Conservation (phyloP, 805 yeast species). For the Wickerhamomyces pijperi region DNA sequence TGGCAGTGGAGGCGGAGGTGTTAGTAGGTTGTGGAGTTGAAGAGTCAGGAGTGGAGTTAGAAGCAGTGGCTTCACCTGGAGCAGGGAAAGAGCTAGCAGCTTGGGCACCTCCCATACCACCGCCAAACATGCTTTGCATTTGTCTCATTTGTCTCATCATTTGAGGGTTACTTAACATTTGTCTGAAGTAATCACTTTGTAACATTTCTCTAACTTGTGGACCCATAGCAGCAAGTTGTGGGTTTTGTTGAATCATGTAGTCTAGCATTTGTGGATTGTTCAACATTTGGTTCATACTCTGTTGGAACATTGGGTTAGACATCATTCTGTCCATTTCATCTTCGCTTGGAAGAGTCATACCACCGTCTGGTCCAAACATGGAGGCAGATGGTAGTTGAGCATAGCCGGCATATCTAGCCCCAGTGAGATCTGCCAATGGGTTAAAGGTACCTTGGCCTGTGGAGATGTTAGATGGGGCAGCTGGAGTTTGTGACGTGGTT, state of each 20-base stretch:
- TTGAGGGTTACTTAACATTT: conserved; percentile 74
- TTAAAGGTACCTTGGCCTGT: conserved; percentile 86
- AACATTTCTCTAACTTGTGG: conserved; percentile 81
- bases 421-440: conserved; percentile 85
- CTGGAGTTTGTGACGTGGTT: conserved; percentile 14
- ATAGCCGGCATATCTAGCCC: conserved; percentile 92
- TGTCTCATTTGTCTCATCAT: conserved; percentile 75
- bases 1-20: conserved; percentile 10
- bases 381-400: conserved; percentile 78
- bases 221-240: conserved; percentile 77
- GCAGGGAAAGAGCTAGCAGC: conserved; percentile 31
- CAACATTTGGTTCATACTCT: conserved; percentile 71
- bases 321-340: conserved; percentile 67
- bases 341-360: conserved; percentile 60
- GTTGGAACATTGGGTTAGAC: conserved; percentile 73
- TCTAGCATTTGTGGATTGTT: conserved; percentile 86
- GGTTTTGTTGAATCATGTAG: conserved; percentile 68
- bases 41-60: conserved; percentile 17
- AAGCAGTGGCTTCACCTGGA: conserved; percentile 27
- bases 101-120: conserved; percentile 20
- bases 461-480: conserved; percentile 67
- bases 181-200: conserved; percentile 75
- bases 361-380: conserved; percentile 93
- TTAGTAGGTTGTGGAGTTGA: conserved; percentile 19
- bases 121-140: conserved; percentile 41